Conservation (phyloP, 495 filamentous ascomycete species). For the Penicillium bovifimosum region DNA sequence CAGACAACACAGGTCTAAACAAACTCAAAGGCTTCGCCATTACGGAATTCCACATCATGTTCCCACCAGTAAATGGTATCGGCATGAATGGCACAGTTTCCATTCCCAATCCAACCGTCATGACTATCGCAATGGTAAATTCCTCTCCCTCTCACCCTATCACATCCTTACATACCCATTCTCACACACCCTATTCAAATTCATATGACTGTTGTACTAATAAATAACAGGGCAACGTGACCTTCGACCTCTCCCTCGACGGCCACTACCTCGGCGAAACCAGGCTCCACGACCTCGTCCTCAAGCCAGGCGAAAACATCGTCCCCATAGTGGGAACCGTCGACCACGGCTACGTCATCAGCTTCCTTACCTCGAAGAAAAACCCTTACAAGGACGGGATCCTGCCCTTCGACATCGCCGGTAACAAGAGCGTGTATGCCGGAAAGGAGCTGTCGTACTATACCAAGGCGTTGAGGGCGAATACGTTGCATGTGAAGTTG, state of each 20-base stretch:
- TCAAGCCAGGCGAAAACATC: slow-evolving; percentile 57
- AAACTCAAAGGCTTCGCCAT: slow-evolving; percentile 56
- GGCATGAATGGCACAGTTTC: slow-evolving; percentile 60
- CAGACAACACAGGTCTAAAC: slow-evolving; percentile 45
- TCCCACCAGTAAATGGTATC: slow-evolving; percentile 37
- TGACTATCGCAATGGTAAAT: slow-evolving; percentile 62
- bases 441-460: slow-evolving; percentile 60
- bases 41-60: slow-evolving; percentile 43
- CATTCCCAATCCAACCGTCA: slow-evolving; percentile 66
- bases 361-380: slow-evolving; percentile 24
- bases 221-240: slow-evolving; percentile 54
- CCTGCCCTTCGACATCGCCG: slow-evolving; percentile 54
- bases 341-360: slow-evolving; percentile 44
- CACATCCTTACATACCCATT: too few relatives aligned
- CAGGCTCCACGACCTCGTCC: slow-evolving; percentile 51
- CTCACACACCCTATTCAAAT: background rate
- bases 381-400: slow-evolving; percentile 48
- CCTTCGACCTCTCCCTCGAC: slow-evolving; percentile 52
- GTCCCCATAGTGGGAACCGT: slow-evolving; percentile 51
- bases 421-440: slow-evolving; percentile 52
- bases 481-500: slow-evolving; percentile 35
- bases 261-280: slow-evolving; percentile 49
- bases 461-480: slow-evolving; percentile 42
- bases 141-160: too few relatives aligned
- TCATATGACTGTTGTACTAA: too few relatives aligned